These are phyloP conservation scores for Peribolospora kevripleyi DNA, from an alignment of 768 basidiomycete genomes.

Conservation along the genomic window DNA sequence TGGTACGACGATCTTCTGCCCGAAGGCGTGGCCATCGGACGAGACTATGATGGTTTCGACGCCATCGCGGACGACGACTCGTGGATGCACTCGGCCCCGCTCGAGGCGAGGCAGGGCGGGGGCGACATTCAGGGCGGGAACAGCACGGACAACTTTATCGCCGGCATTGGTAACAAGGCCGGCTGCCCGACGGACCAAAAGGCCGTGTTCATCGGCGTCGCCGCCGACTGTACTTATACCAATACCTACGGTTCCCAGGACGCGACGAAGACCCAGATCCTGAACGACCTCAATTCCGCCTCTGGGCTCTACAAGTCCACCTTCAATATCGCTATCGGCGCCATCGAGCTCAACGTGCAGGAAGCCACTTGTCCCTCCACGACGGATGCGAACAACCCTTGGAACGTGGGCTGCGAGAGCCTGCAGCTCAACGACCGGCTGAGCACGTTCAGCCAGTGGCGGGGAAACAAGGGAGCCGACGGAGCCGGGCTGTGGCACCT, in stretches of 20 bases:
- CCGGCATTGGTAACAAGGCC: constrained; percentile 37
- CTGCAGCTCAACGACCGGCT: constrained; percentile 42
- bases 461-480: constrained; percentile 42
- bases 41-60: no score
- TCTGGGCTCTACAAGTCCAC: constrained; percentile 28
- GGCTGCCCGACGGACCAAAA: constrained; percentile 53
- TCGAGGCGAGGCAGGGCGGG: neutral
- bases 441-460: constrained; percentile 58
- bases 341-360: constrained; percentile 53
- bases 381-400: constrained; percentile 28
- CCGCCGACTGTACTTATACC: constrained; percentile 56
- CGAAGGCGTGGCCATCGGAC: no score
- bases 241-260: constrained; percentile 34
- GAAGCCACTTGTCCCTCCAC: constrained; percentile 38
- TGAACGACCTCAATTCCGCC: constrained; percentile 23
- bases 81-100: no score
- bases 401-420: constrained; percentile 40
- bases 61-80: no score
- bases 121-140: constrained; percentile 14
- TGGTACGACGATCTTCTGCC: no score
- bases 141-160: constrained; percentile 31
- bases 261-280: constrained; percentile 46
- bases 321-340: constrained; percentile 66
- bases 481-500: constrained; percentile 66
- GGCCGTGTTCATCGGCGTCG: constrained; percentile 61